Conservation (phyloP, 441 rosid genomes). For the Adansonia grandidieri region DNA sequence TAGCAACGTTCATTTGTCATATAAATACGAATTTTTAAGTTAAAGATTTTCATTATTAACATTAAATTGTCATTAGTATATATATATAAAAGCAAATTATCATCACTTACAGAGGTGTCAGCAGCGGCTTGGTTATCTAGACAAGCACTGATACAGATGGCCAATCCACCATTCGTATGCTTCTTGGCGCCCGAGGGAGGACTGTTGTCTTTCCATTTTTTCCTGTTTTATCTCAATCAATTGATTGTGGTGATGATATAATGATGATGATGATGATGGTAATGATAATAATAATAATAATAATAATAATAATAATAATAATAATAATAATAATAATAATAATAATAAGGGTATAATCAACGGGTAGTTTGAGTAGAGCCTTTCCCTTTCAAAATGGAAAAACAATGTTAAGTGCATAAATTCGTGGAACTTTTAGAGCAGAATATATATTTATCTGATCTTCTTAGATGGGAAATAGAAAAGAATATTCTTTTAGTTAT, state of each 20-base stretch:
- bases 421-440: background rate
- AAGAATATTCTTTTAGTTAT: background rate
- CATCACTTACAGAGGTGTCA: conserved; percentile 46
- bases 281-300: too few species aligned
- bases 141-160: conserved; percentile 54
- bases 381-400: background rate
- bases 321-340: background rate
- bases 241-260: too few species aligned
- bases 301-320: too few species aligned
- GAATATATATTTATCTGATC: background rate
- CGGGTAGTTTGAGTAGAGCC: background rate
- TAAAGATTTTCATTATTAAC: background rate
- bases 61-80: background rate
- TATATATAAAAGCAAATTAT: background rate
- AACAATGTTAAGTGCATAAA: background rate
- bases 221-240: conserved; percentile 25
- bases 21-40: background rate
- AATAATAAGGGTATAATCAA: background rate
- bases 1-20: background rate
- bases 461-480: background rate
- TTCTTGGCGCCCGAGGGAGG: conserved; percentile 44
- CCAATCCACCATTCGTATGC: conserved; percentile 51
- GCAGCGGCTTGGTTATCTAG: conserved; percentile 46
- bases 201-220: conserved; percentile 39
- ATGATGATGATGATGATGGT: too few species aligned